Evolutionary conservation across 2,329 filamentous ascomycete genomes (phyloP).

Genomic region (Periconia digitata): DNA sequence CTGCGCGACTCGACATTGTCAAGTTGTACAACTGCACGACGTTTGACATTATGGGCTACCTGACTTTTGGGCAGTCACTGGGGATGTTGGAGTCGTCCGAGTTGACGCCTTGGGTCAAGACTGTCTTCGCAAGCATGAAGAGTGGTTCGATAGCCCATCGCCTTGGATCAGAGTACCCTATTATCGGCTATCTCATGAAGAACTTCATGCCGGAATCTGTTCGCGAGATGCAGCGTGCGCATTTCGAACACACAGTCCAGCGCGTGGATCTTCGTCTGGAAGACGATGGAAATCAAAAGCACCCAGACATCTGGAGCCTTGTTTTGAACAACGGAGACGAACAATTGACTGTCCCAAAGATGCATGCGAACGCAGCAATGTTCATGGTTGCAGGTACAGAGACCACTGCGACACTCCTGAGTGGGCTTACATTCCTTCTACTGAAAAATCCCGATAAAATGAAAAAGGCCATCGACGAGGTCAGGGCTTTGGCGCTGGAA

Average conservation of each 20-base stretch:
- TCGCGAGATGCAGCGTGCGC: conserved; percentile 14
- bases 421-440: conserved; percentile 41
- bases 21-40: conserved; percentile 36
- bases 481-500: conserved; percentile 28
- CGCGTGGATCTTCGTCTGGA: conserved; percentile 35
- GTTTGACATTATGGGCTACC: conserved; percentile 38
- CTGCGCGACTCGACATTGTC: conserved; percentile 38
- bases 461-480: conserved; percentile 28
- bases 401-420: conserved; percentile 47
- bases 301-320: conserved; percentile 45
- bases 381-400: conserved; percentile 51
- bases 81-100: conserved; percentile 30
- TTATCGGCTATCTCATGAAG: conserved; percentile 8
- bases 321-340: conserved; percentile 37
- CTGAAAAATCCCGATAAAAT: conserved; percentile 30
- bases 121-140: conserved; percentile 30
- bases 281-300: conserved; percentile 21
- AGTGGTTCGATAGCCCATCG: conserved; percentile 4
- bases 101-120: conserved; percentile 36
- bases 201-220: conserved; percentile 6
- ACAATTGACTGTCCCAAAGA: conserved; percentile 30
- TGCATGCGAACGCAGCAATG: conserved; percentile 40
- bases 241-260: conserved; percentile 22
- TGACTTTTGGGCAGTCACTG: conserved; percentile 35
- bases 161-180: conserved; percentile 13